Evolutionary conservation across 208 protist genomes (phyloP), one percentile per base, ranked within the genome.

Genomic region (Eutreptiella sp.): DNA sequence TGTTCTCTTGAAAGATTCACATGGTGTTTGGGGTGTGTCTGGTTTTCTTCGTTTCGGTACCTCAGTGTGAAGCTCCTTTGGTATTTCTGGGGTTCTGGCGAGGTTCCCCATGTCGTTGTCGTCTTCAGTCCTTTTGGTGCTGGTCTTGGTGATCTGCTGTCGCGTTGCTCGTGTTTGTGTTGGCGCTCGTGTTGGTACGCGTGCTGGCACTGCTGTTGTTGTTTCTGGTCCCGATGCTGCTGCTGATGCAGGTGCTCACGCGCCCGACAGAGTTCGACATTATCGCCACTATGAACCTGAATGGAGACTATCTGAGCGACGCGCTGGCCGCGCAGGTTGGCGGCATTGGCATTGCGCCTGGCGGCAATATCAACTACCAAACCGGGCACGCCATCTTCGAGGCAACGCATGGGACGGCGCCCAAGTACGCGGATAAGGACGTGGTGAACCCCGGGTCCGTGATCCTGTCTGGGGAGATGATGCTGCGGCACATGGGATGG

Each of bases 291-390:
- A 29, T 39, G 34, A 68, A 68, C 54, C 53, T 68, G 4, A 38
- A 60, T 34, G 63, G 63, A 11, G 63, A 68, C 38, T 79, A 81
- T 62, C 45, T 85, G 31, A 78, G 69, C 2, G 79, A 85, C 42
- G 53, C 72, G 52, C 69, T 75, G n/a, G 76, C 79, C 1, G 79
- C 75, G 38, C 70, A 81, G 33, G 73, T 85, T n/a, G 79, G 79
- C 27, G 79, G 79, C 39, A 80, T 85, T 19, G 79, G 79, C 39
- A 77, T 85, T 24, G 65, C 79, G 0, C 79, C 79, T 0, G 72
- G 70, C 0, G 77, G 63, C 2, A 79, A 83, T 53, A 75, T 82
- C 63, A 82, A 82, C 64, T 75, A 77, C 52, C 3, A 46, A 0
- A 82, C 66, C 0, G 76, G 76, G 0, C 69, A 53, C 46, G 4